phyloP scores from a whole-genome alignment of 768 basidiomycete species.

The Tylopilus sp. region DNA sequence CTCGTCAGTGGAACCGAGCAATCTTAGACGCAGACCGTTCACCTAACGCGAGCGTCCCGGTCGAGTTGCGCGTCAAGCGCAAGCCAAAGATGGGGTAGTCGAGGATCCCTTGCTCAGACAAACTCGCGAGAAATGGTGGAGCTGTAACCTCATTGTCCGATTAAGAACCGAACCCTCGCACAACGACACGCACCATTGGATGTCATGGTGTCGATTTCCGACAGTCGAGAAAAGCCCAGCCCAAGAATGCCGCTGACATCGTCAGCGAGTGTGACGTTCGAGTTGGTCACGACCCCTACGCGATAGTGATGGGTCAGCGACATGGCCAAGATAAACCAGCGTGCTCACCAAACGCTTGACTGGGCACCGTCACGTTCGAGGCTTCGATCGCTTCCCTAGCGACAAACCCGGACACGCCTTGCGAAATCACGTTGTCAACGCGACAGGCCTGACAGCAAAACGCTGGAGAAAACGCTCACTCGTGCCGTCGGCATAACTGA shows the following conservation, averaged over 20 bases:
- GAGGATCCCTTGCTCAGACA: constrained; percentile 61
- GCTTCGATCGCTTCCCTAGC: constrained; percentile 61
- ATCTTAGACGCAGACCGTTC: neutral
- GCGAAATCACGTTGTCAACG: constrained; percentile 4
- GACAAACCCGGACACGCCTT: constrained; percentile 68
- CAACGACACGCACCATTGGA: constrained; percentile 45
- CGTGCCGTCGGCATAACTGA: constrained; percentile 66
- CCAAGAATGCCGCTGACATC: constrained; percentile 71
- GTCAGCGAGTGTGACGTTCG: constrained; percentile 60
- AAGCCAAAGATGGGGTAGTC: constrained; percentile 79
- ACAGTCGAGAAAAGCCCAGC: constrained; percentile 72
- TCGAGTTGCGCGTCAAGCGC: constrained; percentile 53
- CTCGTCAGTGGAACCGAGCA: constrained; percentile 1
- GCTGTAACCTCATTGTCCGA: constrained; percentile 36
- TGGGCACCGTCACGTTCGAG: constrained; percentile 54
- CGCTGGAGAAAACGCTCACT: constrained; percentile 40
- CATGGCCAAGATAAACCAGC: neutral
- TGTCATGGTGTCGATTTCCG: constrained; percentile 46
- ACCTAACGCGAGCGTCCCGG: constrained; percentile 68
- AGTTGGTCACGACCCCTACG: constrained; percentile 58
- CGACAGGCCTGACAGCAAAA: neutral
- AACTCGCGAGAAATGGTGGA: constrained; percentile 60
- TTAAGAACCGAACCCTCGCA: neutral
- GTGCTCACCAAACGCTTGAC: constrained; percentile 65
- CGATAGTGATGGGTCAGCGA: neutral